phyloP scores from a whole-genome alignment of 495 filamentous ascomycete genomes.

The Haplographium delicatum region DNA sequence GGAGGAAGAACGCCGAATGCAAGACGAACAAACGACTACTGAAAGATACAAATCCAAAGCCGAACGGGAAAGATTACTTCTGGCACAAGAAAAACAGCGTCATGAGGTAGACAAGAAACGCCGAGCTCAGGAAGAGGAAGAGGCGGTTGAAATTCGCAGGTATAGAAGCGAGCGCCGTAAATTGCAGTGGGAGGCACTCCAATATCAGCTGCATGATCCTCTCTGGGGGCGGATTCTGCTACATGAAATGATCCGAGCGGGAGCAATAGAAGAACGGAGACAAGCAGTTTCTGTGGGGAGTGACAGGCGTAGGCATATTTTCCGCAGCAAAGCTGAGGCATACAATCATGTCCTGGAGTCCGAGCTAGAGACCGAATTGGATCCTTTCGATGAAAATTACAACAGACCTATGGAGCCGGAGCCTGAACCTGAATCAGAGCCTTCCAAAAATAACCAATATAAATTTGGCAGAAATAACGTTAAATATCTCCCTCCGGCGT shows the following conservation, averaged over 20 bases:
- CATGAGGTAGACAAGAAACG: not conserved
- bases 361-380: too few species aligned
- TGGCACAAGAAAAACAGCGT: too few species aligned
- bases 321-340: too few species aligned
- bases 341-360: too few species aligned
- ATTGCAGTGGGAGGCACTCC: not conserved
- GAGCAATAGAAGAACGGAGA: not conserved
- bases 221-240: not conserved
- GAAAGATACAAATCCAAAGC: not conserved
- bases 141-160: not conserved
- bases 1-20: not conserved
- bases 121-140: not conserved
- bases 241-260: not conserved
- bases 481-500: too few species aligned
- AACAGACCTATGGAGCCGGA: too few species aligned
- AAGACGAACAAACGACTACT: not conserved
- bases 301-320: too few species aligned
- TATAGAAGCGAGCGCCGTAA: not conserved
- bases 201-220: not conserved
- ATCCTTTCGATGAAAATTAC: too few species aligned
- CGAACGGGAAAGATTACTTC: not conserved
- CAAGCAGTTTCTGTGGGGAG: too few species aligned
- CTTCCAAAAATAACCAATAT: too few species aligned
- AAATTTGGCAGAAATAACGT: too few species aligned
- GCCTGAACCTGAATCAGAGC: too few species aligned